These are phyloP conservation scores for Rubroshorea leprosula DNA, from an alignment of 345 rosid genomes.

Conservation along the genomic window DNA sequence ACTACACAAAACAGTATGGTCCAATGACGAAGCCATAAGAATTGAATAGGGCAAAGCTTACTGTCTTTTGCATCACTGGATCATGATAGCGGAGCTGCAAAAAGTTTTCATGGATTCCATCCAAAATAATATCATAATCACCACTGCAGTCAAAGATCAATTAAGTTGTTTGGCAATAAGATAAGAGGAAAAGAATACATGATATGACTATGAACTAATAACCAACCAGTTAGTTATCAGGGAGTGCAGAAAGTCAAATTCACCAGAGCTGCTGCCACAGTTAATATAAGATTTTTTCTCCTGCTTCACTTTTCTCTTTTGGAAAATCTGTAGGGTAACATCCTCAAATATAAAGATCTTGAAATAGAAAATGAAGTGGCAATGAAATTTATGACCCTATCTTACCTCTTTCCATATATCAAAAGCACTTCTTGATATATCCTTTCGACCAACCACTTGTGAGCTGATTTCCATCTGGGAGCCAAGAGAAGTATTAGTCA, in stretches of 20 bases:
- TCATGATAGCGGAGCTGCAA: conserved; percentile 87
- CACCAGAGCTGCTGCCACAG: conserved; percentile 34
- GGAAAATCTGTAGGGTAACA: conserved; percentile 60
- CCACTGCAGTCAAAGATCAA: conserved; percentile 53
- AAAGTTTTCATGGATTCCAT: conserved; percentile 86
- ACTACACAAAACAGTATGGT: conserved; percentile 15
- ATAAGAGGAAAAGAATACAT: conserved; percentile 12
- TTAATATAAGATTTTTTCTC: conserved; percentile 32
- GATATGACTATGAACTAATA: conserved; percentile 5
- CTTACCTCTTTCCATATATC: conserved; percentile 96
- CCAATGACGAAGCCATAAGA: conserved; percentile 11
- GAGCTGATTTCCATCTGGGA: conserved; percentile 71
- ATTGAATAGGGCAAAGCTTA: conserved; percentile 30
- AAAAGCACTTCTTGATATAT: conserved; percentile 71
- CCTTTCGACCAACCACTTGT: conserved; percentile 92
- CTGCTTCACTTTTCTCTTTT: conserved; percentile 56
- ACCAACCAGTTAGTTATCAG: conserved; percentile 69
- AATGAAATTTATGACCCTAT: conserved; percentile 7
- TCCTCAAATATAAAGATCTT: conserved; percentile 12
- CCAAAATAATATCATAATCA: conserved; percentile 77
- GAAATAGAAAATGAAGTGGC: conserved; percentile 12
- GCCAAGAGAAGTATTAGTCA: conserved; percentile 14
- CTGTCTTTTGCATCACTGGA: conserved; percentile 91
- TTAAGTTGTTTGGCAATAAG: conserved; percentile 16
- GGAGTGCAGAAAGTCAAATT: conserved; percentile 54